phyloP scores from a whole-genome alignment of 1,284 basidiomycete species.

The Microstroma glucosiphilum region DNA sequence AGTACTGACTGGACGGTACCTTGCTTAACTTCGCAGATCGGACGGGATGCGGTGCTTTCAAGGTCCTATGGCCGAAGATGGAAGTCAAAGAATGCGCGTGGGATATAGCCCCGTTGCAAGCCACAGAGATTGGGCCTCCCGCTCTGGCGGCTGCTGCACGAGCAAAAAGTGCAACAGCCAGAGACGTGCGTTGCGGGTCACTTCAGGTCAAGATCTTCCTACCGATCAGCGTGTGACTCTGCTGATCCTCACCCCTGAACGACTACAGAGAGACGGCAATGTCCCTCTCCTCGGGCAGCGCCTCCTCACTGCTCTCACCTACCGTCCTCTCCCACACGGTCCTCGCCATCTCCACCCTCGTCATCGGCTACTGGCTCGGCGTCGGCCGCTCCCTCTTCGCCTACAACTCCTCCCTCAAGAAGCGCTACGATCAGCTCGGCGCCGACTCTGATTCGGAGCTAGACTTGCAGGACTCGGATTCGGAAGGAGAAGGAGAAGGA shows the following conservation, averaged over 20 bases:
- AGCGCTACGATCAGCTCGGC: constrained; percentile 12
- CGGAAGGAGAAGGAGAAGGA: constrained; percentile 20
- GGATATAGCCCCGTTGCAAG: too few species aligned
- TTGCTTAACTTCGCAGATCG: constrained; percentile 72
- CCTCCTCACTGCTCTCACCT: too few species aligned
- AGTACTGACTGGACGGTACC: constrained; percentile 74
- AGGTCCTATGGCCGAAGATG: constrained; percentile 70
- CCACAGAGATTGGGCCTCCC: too few species aligned
- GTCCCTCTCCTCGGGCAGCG: too few species aligned
- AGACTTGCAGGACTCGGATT: constrained; percentile 4
- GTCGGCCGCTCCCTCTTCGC: constrained; percentile 30
- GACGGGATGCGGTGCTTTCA: constrained; percentile 74
- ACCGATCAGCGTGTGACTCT: too few species aligned
- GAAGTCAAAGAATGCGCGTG: too few species aligned
- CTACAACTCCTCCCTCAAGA: neutral
- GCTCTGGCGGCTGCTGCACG: too few species aligned
- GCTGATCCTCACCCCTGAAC: too few species aligned
- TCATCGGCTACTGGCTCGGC: constrained; percentile 37
- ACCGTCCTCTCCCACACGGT: constrained; percentile 17
- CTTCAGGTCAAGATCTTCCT: too few species aligned
- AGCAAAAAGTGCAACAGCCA: too few species aligned
- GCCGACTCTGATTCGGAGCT: constrained; percentile 8
- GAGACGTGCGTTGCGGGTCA: too few species aligned
- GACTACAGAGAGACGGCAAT: too few species aligned
- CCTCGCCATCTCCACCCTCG: constrained; percentile 30